Evolutionary conservation across 768 basidiomycete genomes (phyloP).

Genomic region (Fistulinella prunicolor): DNA sequence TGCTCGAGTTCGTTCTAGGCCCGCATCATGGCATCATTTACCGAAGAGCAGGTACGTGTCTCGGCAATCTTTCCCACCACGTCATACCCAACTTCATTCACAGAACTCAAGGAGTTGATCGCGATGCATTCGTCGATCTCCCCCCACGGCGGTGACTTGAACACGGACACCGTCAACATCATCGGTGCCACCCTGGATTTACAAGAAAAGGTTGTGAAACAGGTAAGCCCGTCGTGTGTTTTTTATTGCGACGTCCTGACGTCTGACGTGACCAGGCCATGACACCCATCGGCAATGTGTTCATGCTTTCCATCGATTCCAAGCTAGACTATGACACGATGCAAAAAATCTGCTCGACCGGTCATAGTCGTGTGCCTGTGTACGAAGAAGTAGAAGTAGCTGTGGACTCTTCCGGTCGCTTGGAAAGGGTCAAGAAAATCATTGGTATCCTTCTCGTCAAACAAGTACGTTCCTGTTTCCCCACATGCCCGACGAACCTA

Average conservation of each 20-base stretch:
- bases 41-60: slow-evolving; percentile 55
- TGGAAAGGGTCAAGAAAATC: slow-evolving; percentile 71
- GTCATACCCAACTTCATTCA: background rate
- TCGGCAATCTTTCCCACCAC: background rate
- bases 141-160: slow-evolving; percentile 80
- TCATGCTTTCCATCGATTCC: slow-evolving; percentile 86
- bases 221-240: slow-evolving; percentile 34
- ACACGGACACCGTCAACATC: slow-evolving; percentile 83
- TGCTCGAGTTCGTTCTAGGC: slow-evolving; percentile 75
- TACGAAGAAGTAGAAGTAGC: slow-evolving; percentile 74
- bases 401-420: slow-evolving; percentile 32
- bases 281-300: slow-evolving; percentile 76
- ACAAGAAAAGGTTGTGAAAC: slow-evolving; percentile 79
- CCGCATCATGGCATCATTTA: slow-evolving; percentile 91
- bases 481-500: background rate
- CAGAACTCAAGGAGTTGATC: slow-evolving; percentile 86
- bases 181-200: slow-evolving; percentile 87
- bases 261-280: slow-evolving; percentile 51
- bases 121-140: slow-evolving; percentile 78
- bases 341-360: slow-evolving; percentile 70
- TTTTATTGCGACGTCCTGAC: background rate
- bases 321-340: slow-evolving; percentile 79
- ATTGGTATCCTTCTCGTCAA: slow-evolving; percentile 86
- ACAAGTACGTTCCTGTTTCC: slow-evolving; percentile 39
- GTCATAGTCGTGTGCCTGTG: slow-evolving; percentile 82